Evolutionary conservation across 2,329 filamentous ascomycete genomes (phyloP).

Genomic region (Teratosphaeria zuluensis): DNA sequence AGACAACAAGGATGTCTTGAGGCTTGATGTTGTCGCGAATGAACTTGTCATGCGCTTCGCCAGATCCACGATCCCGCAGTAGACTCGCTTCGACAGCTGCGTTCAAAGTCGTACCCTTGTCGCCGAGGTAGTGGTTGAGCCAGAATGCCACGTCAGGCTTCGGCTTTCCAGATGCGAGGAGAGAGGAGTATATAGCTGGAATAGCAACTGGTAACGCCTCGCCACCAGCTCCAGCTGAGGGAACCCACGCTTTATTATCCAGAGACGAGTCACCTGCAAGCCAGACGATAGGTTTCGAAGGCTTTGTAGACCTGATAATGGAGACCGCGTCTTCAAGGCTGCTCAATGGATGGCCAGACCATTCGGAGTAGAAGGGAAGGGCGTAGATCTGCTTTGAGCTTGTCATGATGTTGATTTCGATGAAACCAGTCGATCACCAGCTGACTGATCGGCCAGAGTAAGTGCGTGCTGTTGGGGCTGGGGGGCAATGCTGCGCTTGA

Average conservation of each 20-base stretch:
- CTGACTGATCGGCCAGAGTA: too few relatives aligned
- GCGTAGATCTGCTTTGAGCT: background rate
- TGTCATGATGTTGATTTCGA: background rate
- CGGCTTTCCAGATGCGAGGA: constrained; percentile 1
- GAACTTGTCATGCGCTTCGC: constrained; percentile 4
- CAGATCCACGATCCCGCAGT: constrained; percentile 1
- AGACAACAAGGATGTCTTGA: constrained; percentile 5
- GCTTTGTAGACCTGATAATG: background rate
- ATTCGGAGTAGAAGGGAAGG: constrained; percentile 4
- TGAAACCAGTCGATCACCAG: too few relatives aligned
- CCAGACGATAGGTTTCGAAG: constrained; percentile 1
- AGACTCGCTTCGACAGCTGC: constrained; percentile 7
- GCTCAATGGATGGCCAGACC: constrained; percentile 6
- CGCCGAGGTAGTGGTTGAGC: constrained; percentile 3
- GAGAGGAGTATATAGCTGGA: constrained; percentile 2
- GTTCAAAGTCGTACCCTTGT: constrained; percentile 3
- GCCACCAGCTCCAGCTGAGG: constrained; percentile 3
- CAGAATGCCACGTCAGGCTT: constrained; percentile 7
- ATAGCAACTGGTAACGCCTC: constrained; percentile 1
- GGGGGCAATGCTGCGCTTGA: too few relatives aligned
- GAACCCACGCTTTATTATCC: constrained; percentile 8
- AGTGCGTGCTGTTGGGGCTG: too few relatives aligned
- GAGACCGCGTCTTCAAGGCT: background rate
- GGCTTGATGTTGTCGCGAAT: constrained; percentile 3
- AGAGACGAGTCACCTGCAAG: constrained; percentile 6